Evolutionary conservation across 495 filamentous ascomycete genomes (phyloP).

Genomic region (Xylaria telfairii): DNA sequence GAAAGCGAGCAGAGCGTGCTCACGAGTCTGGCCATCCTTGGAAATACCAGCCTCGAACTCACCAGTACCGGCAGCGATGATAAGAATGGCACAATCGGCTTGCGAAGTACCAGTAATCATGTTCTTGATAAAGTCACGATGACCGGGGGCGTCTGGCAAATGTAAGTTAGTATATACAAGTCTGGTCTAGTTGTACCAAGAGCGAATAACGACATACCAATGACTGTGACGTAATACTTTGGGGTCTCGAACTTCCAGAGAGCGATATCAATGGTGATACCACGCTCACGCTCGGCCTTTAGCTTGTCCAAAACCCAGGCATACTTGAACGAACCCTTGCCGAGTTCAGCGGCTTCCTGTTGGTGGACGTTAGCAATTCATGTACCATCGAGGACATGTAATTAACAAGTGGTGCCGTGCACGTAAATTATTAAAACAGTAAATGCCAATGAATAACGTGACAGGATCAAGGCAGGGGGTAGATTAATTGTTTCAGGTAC

Average conservation of each 20-base stretch:
- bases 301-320: constrained; percentile 99
- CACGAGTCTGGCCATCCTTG: constrained; percentile 99
- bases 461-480: neutral
- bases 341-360: constrained; percentile 97
- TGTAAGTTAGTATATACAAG: constrained; percentile 27
- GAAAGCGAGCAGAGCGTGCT: constrained; percentile 99
- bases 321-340: constrained; percentile 99
- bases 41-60: constrained; percentile 99
- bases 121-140: constrained; percentile 99
- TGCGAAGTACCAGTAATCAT: constrained; percentile 99
- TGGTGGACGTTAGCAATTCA: constrained; percentile 11
- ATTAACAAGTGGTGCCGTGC: neutral
- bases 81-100: constrained; percentile 99
- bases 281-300: constrained; percentile 99
- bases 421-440: neutral
- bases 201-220: constrained; percentile 65
- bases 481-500: neutral
- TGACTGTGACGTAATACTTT: constrained; percentile 99
- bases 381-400: neutral
- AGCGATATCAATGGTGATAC: constrained; percentile 99
- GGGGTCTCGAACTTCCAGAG: constrained; percentile 99
- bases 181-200: constrained; percentile 17
- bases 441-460: neutral
- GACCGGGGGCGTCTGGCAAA: constrained; percentile 87
- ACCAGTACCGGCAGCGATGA: constrained; percentile 99